Conservation (phyloP, 2,329 filamentous ascomycete species). For the Aspergillus sp. region DNA sequence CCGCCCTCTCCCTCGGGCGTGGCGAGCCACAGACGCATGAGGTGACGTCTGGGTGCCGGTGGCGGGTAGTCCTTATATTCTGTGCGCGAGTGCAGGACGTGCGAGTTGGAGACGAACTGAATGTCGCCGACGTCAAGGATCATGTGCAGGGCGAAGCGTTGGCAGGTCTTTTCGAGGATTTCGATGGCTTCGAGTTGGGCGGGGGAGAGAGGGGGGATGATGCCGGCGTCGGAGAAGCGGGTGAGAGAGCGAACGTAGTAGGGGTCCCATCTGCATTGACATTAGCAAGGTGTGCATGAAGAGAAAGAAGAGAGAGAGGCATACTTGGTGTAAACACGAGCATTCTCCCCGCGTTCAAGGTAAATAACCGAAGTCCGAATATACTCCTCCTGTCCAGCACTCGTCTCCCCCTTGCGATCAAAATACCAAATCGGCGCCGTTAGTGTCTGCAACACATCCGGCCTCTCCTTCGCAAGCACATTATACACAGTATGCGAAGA, state of each 20-base stretch:
- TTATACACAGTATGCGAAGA: constrained; percentile 79
- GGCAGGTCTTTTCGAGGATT: constrained; percentile 69
- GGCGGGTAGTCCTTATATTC: constrained; percentile 67
- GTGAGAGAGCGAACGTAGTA: constrained; percentile 74
- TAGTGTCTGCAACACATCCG: constrained; percentile 69
- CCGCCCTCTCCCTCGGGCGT: constrained; percentile 77
- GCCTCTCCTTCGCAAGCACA: constrained; percentile 63
- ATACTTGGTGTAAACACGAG: constrained; percentile 65
- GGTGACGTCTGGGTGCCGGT: constrained; percentile 63
- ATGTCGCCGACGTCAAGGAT: constrained; percentile 80
- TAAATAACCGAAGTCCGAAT: constrained; percentile 69
- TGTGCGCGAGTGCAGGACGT: constrained; percentile 74
- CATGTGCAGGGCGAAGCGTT: constrained; percentile 72
- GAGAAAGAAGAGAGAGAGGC: neutral
- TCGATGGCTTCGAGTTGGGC: constrained; percentile 62
- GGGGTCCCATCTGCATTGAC: constrained; percentile 62
- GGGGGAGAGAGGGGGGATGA: constrained; percentile 64
- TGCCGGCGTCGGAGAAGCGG: constrained; percentile 64
- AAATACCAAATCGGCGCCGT: constrained; percentile 83
- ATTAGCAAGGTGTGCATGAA: neutral
- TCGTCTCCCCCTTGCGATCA: constrained; percentile 80
- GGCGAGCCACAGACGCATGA: constrained; percentile 78
- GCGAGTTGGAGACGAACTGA: constrained; percentile 75
- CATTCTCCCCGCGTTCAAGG: constrained; percentile 60
- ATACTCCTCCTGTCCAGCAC: constrained; percentile 66